These are phyloP conservation scores for Scheffersomyces stipitis DNA, from an alignment of 805 yeast species.

Conservation along the genomic window DNA sequence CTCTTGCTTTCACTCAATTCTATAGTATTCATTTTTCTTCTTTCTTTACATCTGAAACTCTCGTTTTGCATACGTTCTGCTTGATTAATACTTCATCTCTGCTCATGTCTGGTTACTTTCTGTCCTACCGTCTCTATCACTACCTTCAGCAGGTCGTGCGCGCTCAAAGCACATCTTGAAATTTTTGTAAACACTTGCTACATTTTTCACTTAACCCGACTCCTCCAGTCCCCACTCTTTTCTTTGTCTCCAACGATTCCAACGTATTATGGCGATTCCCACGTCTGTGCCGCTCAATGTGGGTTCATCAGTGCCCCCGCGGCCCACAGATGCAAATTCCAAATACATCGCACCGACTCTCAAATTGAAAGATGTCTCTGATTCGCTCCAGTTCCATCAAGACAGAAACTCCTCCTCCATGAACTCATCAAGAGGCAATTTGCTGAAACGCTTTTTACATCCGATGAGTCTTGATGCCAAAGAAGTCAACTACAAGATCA, in stretches of 20 bases:
- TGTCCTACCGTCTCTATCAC: too few species aligned
- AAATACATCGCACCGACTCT: conserved; percentile 35
- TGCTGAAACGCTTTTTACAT: conserved; percentile 32
- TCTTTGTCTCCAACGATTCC: not conserved
- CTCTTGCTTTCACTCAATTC: too few species aligned
- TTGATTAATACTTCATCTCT: too few species aligned
- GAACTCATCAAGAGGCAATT: conserved; percentile 15
- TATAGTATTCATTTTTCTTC: too few species aligned
- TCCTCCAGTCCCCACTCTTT: conserved; percentile 2
- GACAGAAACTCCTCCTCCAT: conserved; percentile 14
- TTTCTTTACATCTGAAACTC: too few species aligned
- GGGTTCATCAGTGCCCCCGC: not conserved
- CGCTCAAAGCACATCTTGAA: too few species aligned
- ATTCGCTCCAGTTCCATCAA: conserved; percentile 21
- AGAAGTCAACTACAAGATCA: conserved; percentile 44
- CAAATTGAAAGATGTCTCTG: conserved; percentile 20
- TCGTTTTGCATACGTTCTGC: too few species aligned
- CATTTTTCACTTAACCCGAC: conserved; percentile 1
- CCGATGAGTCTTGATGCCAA: conserved; percentile 35
- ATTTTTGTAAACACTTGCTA: too few species aligned
- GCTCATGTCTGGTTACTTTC: too few species aligned
- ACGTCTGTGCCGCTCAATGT: not conserved
- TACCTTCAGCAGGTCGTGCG: too few species aligned
- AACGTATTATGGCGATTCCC: not conserved
- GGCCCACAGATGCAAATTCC: conserved; percentile 9